A percentile compares a stretch with the other conserved stretches of the same genome.
Conservation (phyloP, 306 rosid species). For the Glycyrrhiza uralensis region DNA sequence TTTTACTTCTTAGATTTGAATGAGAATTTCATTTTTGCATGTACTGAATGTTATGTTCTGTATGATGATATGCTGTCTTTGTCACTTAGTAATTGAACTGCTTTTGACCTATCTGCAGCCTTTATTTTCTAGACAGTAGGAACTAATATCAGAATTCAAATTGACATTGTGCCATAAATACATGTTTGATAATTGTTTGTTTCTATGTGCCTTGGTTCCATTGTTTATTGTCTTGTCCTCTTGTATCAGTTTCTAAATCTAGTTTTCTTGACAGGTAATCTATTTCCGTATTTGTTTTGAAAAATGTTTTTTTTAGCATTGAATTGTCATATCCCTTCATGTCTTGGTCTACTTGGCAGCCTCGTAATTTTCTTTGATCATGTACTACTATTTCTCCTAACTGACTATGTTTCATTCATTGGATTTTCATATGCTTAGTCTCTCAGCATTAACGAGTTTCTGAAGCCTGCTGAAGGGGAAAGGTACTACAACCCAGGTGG, state of each 20-base stretch:
- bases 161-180: not conserved
- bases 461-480: slow-evolving; percentile 90
- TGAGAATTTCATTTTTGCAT: not conserved
- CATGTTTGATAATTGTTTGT: not conserved
- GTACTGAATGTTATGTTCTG: not conserved
- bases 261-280: not conserved
- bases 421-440: slow-evolving; percentile 41
- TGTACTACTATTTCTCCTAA: not conserved
- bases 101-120: not conserved
- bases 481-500: slow-evolving; percentile 68
- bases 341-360: not conserved
- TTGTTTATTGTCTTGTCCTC: not conserved
- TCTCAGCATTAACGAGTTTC: slow-evolving; percentile 78
- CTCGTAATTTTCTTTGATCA: not conserved
- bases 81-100: not conserved
- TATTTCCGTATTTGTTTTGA: not conserved
- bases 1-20: not conserved
- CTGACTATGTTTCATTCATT: not conserved
- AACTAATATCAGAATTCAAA: not conserved
- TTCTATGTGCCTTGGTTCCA: not conserved
- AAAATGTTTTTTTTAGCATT: not conserved
- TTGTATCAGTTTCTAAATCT: not conserved
- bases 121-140: not conserved
- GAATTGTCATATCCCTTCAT: not conserved
- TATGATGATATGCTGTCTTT: not conserved